Base-by-base conservation (phyloP, 108 stramenopile genomes). In the Thalassiosira profunda region DNA sequence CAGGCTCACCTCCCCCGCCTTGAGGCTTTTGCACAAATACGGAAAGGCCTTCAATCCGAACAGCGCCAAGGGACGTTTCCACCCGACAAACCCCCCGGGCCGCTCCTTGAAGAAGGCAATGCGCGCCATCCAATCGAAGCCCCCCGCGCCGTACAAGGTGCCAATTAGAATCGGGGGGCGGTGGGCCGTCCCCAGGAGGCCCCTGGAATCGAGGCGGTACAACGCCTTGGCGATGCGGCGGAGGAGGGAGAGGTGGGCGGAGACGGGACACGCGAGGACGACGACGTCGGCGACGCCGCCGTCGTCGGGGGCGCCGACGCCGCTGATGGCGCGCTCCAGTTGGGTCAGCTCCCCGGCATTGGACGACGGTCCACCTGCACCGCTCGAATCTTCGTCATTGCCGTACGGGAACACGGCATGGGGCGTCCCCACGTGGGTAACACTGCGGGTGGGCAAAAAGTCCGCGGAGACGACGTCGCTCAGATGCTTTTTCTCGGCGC, bases 21-120 rank as follows among this genome's bases (percentile, higher is more conserved):
- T 70, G 7, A 80, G 37, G 17, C 62, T 64, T 58, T 80, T 80
- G 26, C 60, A 63, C 42, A 80, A 44, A 46, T 76, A 80, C 3
- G 79, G 79, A 71, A 80, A 80, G n/a, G 79, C 79, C 56, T 76
- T 75, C 25, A 80, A 54, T 5, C 60, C 67, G 30, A 75, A 80
- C 37, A 80, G 37, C 17, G 48, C 73, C 59, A 80, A 26, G 1
- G 68, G 53, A 52, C 79, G 79, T 11, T 63, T 52, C 79, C 79
- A 80, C 33, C 49, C 53, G 14, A 9, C 14, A 49, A 80, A 80
- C 10, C 43, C 31, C 1, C 8, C 29, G 9, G 79, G 79, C 23
- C 79, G 79, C 14, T 51, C 68, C 26, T 38, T 70, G 15, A 43
- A 38, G 49, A 80, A 80, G 5, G 79, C 79, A 26, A 80, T 70